Evolutionary conservation across 169 alveolate genomes (phyloP).

Genomic region (Babesia ovis): DNA sequence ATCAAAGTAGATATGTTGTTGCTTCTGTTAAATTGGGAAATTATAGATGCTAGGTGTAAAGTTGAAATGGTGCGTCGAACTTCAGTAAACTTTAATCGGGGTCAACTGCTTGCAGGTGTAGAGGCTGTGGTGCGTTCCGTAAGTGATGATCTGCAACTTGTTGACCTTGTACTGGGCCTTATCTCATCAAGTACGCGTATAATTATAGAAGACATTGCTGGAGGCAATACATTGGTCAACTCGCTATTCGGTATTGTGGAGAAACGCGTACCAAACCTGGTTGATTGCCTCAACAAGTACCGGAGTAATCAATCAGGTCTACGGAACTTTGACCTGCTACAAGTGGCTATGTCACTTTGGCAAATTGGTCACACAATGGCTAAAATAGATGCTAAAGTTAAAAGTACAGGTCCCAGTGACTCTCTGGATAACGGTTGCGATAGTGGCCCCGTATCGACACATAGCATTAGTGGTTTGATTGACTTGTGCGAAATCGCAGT

Average conservation of each 20-base stretch:
- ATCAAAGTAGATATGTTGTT: neutral
- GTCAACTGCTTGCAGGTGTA: constrained; percentile 27
- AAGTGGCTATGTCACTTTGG: constrained; percentile 19
- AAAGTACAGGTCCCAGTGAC: neutral
- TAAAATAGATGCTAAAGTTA: neutral
- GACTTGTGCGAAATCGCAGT: constrained; percentile 27
- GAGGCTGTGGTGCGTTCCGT: neutral
- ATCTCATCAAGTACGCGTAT: neutral
- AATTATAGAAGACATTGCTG: constrained; percentile 7
- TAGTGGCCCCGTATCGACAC: neutral
- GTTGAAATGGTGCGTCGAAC: neutral
- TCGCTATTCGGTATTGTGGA: neutral
- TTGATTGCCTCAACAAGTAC: neutral
- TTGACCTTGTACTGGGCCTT: constrained; percentile 7
- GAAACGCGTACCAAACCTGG: constrained; percentile 2
- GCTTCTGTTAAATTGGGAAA: neutral
- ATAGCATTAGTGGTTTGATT: neutral
- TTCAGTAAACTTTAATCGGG: constrained; percentile 12
- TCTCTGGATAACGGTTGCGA: neutral
- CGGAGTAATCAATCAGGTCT: neutral
- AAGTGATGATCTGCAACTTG: neutral
- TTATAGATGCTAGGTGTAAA: neutral
- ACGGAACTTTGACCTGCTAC: constrained; percentile 1
- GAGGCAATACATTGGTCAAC: neutral
- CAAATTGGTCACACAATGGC: constrained; percentile 5